Base-by-base conservation (phyloP, 2,329 filamentous ascomycete species). In the Beauveria bassiana region DNA sequence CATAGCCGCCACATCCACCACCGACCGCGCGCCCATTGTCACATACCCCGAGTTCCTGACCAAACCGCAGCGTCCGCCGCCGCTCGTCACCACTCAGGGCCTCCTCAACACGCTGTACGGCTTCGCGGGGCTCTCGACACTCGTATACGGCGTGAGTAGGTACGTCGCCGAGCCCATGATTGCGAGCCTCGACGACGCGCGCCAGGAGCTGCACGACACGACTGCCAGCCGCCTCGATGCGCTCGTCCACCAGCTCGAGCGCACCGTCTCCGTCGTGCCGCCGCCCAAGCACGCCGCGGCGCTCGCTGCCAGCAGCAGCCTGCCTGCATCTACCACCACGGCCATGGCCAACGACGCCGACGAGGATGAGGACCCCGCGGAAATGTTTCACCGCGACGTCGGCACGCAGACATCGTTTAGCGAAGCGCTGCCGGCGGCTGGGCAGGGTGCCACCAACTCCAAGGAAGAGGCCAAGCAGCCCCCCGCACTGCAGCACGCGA, bases 381-480 rank as follows among this genome's bases (percentile, higher is more conserved):
- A 93, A 72, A 82, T 93, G 64, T 95, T 91, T 74, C 89, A 93
- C 72, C 85, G 89, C 51, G 90, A 95, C 70, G 82, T 91, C 63
- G 89, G 89, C 65, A 89, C 90, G 1, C 90, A 95, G 73, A 95
- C 90, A 0, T 86, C 85, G 24, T 68, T 69, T 51, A 67, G 70
- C 57, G 57, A 66, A 1, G 62, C 57, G 18, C 14, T 28, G 26
- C 3, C 49, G 26, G n/a, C 14, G 18, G 16, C 46, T 10, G 46
- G 14, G 0, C n/a, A 51, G 18, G 18, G 14, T 12, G 12, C 34
- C 34, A 6, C 34, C 34, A 38, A 38, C 1, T 5, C 12, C 12
- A 38, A 54, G 3, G 18, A 24, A 16, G 63, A 55, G 14, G 52
- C 53, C 28, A 54, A 20, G 50, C 62, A 5, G 68, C 64, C 72